phyloP scores from a whole-genome alignment of 768 basidiomycete genomes.

The Kondoa malvinella region DNA sequence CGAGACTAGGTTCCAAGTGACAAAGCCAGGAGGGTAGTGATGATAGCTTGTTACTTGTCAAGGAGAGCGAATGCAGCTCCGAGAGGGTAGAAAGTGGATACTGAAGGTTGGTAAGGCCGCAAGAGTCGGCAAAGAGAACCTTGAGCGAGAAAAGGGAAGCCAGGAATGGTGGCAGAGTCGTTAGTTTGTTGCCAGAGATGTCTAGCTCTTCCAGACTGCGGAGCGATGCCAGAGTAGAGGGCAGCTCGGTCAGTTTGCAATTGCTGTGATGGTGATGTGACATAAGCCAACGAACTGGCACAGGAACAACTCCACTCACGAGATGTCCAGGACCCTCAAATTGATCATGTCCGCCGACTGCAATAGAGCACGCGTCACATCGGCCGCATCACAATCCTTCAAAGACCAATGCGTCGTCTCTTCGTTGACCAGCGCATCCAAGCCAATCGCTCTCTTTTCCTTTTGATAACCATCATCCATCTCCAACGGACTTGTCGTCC shows the following conservation, averaged over 20 bases:
- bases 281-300: background rate
- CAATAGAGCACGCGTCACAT: background rate
- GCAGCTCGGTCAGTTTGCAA: conserved; percentile 37
- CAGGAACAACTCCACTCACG: conserved; percentile 44
- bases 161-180: conserved; percentile 73
- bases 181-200: conserved; percentile 70
- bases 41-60: conserved; percentile 72
- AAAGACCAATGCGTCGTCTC: conserved; percentile 5
- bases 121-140: conserved; percentile 82
- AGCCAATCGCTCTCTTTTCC: background rate
- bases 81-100: conserved; percentile 54
- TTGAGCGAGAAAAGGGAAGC: conserved; percentile 51
- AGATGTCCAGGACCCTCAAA: conserved; percentile 61
- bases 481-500: background rate
- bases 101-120: conserved; percentile 60
- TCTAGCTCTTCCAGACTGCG: conserved; percentile 78
- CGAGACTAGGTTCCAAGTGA: conserved; percentile 54
- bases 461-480: background rate
- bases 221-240: conserved; percentile 65
- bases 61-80: conserved; percentile 70
- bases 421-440: background rate
- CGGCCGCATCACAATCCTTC: background rate
- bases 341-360: background rate
- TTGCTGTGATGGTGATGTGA: conserved; percentile 33
- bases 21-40: conserved; percentile 90